These are phyloP conservation scores for Eucalyptus fibrosa DNA, from an alignment of 345 rosid species.

Conservation along the genomic window DNA sequence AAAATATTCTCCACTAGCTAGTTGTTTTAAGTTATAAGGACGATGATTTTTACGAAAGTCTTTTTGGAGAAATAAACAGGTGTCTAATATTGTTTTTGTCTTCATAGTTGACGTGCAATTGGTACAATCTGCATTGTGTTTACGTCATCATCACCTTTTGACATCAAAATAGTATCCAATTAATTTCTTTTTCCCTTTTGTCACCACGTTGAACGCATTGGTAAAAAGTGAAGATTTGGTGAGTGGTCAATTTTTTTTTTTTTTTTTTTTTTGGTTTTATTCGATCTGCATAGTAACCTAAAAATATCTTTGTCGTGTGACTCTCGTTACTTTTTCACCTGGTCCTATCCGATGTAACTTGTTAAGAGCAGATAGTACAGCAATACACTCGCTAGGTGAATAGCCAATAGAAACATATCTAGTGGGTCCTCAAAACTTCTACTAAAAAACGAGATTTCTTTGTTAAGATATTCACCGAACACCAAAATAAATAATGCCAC, in stretches of 20 bases:
- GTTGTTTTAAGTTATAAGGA: background rate
- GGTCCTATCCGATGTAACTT: background rate
- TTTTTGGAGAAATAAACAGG: too few species aligned
- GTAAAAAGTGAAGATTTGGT: background rate
- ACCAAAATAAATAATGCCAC: accelerated
- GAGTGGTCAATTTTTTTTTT: background rate
- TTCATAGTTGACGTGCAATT: background rate
- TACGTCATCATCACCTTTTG: background rate
- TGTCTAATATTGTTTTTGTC: background rate
- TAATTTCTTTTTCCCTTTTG: background rate
- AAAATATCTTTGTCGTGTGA: background rate
- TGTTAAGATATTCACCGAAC: accelerated
- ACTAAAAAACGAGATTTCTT: background rate
- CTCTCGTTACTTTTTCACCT: background rate
- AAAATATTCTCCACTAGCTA: too few species aligned
- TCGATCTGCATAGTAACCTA: background rate
- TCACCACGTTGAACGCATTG: background rate
- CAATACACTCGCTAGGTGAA: background rate
- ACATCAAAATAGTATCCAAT: background rate
- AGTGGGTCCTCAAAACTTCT: background rate
- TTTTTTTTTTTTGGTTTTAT: background rate
- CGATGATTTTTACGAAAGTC: too few species aligned
- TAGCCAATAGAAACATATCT: background rate
- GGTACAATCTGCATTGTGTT: background rate
- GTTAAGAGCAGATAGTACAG: background rate